phyloP scores from a whole-genome alignment of 75 land plant species.

The Pinus taeda region DNA sequence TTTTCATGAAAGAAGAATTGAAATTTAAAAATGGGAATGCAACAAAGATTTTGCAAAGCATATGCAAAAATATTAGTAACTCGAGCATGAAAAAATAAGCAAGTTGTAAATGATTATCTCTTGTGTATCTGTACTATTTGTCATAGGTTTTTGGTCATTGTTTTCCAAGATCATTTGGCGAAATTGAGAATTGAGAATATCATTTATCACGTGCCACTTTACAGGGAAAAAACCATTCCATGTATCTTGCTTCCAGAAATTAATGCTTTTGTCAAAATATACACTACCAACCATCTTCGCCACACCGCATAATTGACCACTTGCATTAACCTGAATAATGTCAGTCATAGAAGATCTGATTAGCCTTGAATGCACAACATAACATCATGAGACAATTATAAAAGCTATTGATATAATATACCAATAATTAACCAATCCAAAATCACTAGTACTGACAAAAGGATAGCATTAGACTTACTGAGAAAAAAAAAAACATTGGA shows the following conservation, averaged over 20 bases:
- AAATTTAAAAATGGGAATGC: no score
- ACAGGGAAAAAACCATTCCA: slow-evolving; percentile 78
- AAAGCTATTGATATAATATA: background rate
- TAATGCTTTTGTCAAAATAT: slow-evolving; percentile 63
- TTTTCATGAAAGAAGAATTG: no score
- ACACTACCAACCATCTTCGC: slow-evolving; percentile 76
- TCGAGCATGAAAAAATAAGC: background rate
- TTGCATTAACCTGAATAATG: slow-evolving; percentile 62
- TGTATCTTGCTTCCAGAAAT: slow-evolving; percentile 78
- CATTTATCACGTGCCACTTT: slow-evolving; percentile 72
- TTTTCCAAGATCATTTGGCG: slow-evolving; percentile 18
- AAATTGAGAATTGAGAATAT: slow-evolving; percentile 55
- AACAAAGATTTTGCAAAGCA: no score
- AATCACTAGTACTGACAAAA: background rate
- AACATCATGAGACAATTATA: background rate
- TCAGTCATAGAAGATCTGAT: background rate
- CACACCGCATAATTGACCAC: slow-evolving; percentile 75
- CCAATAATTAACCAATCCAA: background rate
- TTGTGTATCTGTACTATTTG: slow-evolving; percentile 59
- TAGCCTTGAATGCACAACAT: background rate
- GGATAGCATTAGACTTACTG: slow-evolving; percentile 7
- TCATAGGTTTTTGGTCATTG: slow-evolving; percentile 17
- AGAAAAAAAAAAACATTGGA: slow-evolving; percentile 31
- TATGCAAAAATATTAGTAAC: background rate
- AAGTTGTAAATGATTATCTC: slow-evolving; percentile 29